Conservation (phyloP, 2,329 filamentous ascomycete species). For the Fusarium scirpi region DNA sequence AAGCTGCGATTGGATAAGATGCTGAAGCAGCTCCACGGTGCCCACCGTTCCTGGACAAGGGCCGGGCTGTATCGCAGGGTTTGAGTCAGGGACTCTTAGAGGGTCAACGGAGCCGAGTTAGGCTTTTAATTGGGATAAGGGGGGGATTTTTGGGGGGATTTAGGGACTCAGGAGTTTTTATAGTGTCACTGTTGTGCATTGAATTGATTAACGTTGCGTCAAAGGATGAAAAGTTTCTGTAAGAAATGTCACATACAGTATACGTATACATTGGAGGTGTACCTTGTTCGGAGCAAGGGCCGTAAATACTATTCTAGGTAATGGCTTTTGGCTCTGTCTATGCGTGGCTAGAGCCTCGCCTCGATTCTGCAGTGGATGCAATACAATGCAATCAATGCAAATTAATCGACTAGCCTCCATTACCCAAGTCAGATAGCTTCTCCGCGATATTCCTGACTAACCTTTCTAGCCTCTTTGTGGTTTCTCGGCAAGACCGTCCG, state of each 20-base stretch:
- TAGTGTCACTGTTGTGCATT: slow-evolving; percentile 37
- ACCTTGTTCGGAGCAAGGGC: neutral
- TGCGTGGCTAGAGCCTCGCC: slow-evolving; percentile 7
- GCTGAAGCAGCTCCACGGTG: slow-evolving; percentile 38
- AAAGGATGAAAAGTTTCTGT: slow-evolving; percentile 15
- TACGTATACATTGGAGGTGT: neutral
- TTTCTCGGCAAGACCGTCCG: slow-evolving; percentile 29
- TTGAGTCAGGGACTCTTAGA: slow-evolving; percentile 46
- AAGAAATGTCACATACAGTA: neutral
- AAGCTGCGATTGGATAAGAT: slow-evolving; percentile 32
- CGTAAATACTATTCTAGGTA: neutral
- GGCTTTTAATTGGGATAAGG: slow-evolving; percentile 30
- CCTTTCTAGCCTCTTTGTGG: slow-evolving; percentile 24
- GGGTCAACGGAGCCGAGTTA: slow-evolving; percentile 28
- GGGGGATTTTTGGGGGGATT: slow-evolving; percentile 9
- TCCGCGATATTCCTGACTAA: slow-evolving; percentile 32
- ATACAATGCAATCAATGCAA: slow-evolving; percentile 6
- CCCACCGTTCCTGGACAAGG: slow-evolving; percentile 46
- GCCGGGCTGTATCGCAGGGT: slow-evolving; percentile 32
- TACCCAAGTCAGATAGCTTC: slow-evolving; percentile 26
- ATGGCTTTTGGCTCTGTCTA: neutral
- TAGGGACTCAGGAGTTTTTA: slow-evolving; percentile 38
- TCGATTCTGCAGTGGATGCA: neutral
- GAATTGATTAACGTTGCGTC: slow-evolving; percentile 37
- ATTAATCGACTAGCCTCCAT: slow-evolving; percentile 6